A percentile compares a stretch with the other conserved stretches of the same genome.
Conservation (phyloP, 2,329 filamentous ascomycete genomes). For the Ceratocystis papillata region DNA sequence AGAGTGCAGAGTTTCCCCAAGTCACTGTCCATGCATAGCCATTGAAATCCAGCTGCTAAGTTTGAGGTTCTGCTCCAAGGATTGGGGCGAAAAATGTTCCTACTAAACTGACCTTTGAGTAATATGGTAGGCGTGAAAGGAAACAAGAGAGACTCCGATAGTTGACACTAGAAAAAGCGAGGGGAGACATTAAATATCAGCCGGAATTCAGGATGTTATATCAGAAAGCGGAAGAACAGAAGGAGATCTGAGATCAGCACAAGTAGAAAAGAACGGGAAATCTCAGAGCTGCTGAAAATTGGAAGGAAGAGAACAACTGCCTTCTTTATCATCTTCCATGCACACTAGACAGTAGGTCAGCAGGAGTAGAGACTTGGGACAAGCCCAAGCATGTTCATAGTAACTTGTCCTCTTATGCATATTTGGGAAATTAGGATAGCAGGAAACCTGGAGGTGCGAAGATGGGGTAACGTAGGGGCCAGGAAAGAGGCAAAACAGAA, state of each 20-base stretch:
- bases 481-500: background rate
- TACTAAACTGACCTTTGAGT: background rate
- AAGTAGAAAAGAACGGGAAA: background rate
- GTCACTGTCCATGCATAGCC: background rate
- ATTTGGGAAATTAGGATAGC: constrained; percentile 17
- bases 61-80: constrained; percentile 19
- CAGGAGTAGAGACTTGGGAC: background rate
- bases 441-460: constrained; percentile 1
- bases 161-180: background rate
- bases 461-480: constrained; percentile 13
- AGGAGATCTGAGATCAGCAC: background rate
- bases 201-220: no score
- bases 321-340: background rate
- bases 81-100: background rate
- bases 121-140: background rate
- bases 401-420: constrained; percentile 22
- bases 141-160: background rate
- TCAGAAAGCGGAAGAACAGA: no score
- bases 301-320: no score
- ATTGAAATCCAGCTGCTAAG: background rate
- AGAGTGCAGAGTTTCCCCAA: background rate
- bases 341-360: background rate
- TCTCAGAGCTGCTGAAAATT: no score
- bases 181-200: background rate
- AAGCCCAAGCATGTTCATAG: constrained; percentile 8